A percentile compares a stretch with the other conserved stretches of the same genome.
Conservation (phyloP, 257 asterid species). For the Ilex aquifolium region DNA sequence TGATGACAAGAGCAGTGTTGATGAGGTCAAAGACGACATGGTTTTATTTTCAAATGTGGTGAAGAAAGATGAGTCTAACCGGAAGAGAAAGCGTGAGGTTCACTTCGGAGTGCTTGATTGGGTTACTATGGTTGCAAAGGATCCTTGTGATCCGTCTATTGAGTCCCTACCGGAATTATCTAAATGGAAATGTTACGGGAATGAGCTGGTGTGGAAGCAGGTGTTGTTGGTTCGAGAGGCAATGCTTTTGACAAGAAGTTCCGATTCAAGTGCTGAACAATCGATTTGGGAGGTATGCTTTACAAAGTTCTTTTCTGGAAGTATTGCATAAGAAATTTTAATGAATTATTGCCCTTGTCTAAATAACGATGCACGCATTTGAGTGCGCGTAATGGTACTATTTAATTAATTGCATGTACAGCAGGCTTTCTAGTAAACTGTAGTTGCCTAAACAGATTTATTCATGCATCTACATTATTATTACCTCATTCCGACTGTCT, state of each 20-base stretch:
- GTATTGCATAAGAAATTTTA: too few species aligned
- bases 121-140: constrained; percentile 51
- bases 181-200: constrained; percentile 64
- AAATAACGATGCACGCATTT: too few species aligned
- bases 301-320: neutral
- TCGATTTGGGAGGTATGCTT: constrained; percentile 47
- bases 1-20: neutral
- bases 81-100: constrained; percentile 56
- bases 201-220: constrained; percentile 64
- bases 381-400: too few species aligned
- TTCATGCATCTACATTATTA: too few species aligned
- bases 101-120: constrained; percentile 44
- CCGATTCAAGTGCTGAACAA: constrained; percentile 35
- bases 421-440: too few species aligned
- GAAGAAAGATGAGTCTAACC: constrained; percentile 19
- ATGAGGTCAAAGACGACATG: constrained; percentile 1
- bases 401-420: too few species aligned
- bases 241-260: constrained; percentile 38
- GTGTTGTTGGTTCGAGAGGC: constrained; percentile 52
- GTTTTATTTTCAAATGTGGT: neutral
- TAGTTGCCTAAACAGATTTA: too few species aligned
- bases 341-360: too few species aligned
- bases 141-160: constrained; percentile 51
- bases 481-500: too few species aligned
- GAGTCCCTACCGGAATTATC: constrained; percentile 47